Percentiles rank a stretch among this genome's conserved stretches.
phyloP scores from a whole-genome alignment of 2,329 filamentous ascomycete species.

The Sarocladium brachiariae region DNA sequence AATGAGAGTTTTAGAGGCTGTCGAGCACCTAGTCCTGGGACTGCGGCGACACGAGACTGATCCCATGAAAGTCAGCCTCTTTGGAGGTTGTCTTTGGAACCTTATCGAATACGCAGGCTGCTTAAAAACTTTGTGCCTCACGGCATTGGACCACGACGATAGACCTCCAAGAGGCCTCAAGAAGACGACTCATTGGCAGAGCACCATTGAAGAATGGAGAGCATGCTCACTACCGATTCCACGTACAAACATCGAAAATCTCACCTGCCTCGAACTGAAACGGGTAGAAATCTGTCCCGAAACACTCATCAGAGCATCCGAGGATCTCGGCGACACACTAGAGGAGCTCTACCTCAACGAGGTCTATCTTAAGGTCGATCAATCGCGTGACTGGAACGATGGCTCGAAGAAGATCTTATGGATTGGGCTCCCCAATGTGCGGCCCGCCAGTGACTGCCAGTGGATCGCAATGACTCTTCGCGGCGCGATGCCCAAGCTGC shows the following conservation, averaged over 20 bases:
- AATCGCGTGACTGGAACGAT: conserved; percentile 26
- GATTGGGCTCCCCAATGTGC: conserved; percentile 38
- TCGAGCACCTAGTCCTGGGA: conserved; percentile 40
- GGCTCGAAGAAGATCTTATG: conserved; percentile 32
- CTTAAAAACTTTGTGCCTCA: conserved; percentile 40
- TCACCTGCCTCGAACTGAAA: conserved; percentile 38
- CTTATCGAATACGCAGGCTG: conserved; percentile 37
- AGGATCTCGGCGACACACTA: conserved; percentile 31
- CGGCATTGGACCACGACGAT: conserved; percentile 37
- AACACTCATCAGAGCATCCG: conserved; percentile 26
- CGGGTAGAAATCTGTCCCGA: conserved; percentile 31
- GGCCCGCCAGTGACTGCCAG: conserved; percentile 26
- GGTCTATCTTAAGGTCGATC: conserved; percentile 36
- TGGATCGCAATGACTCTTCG: conserved; percentile 39
- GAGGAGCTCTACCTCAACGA: conserved; percentile 39
- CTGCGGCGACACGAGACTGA: conserved; percentile 37
- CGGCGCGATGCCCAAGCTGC: conserved; percentile 26
- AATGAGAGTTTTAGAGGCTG: conserved; percentile 30
- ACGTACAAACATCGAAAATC: conserved; percentile 26
- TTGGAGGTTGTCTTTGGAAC: conserved; percentile 42
- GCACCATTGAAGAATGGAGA: conserved; percentile 32
- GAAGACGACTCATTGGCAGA: conserved; percentile 30
- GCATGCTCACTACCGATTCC: conserved; percentile 31
- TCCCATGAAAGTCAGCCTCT: conserved; percentile 26
- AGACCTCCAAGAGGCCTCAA: conserved; percentile 29